Base-by-base conservation (phyloP, 2,329 filamentous ascomycete species). In the Scopulariopsis brevicaulis region DNA sequence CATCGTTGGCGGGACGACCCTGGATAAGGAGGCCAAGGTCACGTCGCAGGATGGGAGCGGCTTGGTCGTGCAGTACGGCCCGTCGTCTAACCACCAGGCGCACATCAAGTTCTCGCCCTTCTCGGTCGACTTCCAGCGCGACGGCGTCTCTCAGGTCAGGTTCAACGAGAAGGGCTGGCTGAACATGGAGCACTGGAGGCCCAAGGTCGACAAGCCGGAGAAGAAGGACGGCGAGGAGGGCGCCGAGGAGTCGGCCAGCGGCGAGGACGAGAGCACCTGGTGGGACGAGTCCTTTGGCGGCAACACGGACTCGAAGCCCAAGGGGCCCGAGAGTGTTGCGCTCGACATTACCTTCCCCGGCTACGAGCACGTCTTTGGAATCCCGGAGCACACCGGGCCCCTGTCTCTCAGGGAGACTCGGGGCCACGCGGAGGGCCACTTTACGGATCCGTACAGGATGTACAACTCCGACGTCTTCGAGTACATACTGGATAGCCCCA, bases 381-480 rank as follows among this genome's bases (percentile, higher is more conserved):
- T 97, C 63, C 91, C 94, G 1, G 92, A 96, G 68, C 94, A 99
- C 72, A 84, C 94, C 40, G 90, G 92, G 2, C 85, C 92, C 7
- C 71, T 99, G 53, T 95, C 93, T 0, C 74, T 99, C 64, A 94
- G 89, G 72, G 85, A 96, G 70, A 99, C 94, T 14, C 86, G 90
- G 57, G 94, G 93, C 56, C 20, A 34, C 18, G 91, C 91, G 25
- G 83, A 90, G 22, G 90, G 89, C 61, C 89, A 90, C 65, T 90
- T 94, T 71, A 78, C 81, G 11, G 90, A 99, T 62, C 94, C 94
- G 0, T 99, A 99, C 74, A 84, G 94, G 43, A 74, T 99, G 71
- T 96, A 96, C 76, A 99, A 99, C 71, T 82, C 90, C 35, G 94
- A 99, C 69, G 94, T 99, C 12, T 99, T 99, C 65, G 94, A 99